Percentiles rank a stretch among this genome's conserved stretches.
phyloP scores from a whole-genome alignment of 495 filamentous ascomycete species.

The Xylaria longipes region DNA sequence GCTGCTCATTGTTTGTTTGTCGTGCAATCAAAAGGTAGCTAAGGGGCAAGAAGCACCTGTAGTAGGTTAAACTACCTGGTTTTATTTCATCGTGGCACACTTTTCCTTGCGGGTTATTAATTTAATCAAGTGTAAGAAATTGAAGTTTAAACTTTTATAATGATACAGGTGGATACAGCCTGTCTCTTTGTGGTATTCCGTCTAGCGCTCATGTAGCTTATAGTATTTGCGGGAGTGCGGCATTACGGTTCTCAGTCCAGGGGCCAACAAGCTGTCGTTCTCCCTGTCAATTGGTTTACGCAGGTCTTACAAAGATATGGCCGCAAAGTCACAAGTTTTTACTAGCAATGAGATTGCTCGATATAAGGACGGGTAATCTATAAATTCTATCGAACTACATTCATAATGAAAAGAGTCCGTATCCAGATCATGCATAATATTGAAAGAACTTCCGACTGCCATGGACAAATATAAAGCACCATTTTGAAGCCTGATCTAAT shows the following conservation, averaged over 20 bases:
- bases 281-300: neutral
- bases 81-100: too few species aligned
- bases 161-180: neutral
- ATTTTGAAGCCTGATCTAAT: neutral
- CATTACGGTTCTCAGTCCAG: neutral
- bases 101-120: too few species aligned
- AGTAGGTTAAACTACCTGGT: too few species aligned
- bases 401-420: neutral
- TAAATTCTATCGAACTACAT: neutral
- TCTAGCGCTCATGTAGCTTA: conserved; percentile 1
- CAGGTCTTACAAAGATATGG: neutral
- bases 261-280: neutral
- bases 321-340: neutral
- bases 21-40: too few species aligned
- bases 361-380: neutral
- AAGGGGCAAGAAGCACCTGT: too few species aligned
- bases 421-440: neutral
- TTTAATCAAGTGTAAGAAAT: too few species aligned
- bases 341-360: too few species aligned
- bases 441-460: too few species aligned
- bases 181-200: neutral
- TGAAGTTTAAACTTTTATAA: neutral
- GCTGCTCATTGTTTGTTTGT: too few species aligned
- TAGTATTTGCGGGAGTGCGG: neutral
- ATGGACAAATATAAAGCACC: too few species aligned